Conservation (phyloP, 768 basidiomycete species). For the Lactarius deliciosus region DNA sequence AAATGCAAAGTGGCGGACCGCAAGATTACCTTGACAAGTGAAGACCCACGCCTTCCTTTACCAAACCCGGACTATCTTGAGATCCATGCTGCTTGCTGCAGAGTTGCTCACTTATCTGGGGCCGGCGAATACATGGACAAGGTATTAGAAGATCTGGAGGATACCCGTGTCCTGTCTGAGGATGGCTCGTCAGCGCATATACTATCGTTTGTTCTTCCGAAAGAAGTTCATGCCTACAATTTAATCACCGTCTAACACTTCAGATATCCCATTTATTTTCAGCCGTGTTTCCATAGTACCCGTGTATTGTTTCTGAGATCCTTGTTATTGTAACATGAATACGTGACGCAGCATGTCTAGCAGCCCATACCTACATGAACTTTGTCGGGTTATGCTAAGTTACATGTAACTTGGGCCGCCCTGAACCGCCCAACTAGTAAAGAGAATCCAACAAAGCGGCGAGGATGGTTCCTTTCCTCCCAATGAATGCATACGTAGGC, state of each 20-base stretch:
- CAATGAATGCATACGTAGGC: slow-evolving; percentile 26
- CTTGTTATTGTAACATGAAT: too few relatives aligned
- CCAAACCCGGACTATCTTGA: neutral
- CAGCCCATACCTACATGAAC: too few relatives aligned
- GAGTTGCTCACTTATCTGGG: neutral
- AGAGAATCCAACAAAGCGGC: too few relatives aligned
- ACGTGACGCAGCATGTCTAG: too few relatives aligned
- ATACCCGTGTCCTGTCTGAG: neutral
- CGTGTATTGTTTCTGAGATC: too few relatives aligned
- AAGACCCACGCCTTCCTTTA: neutral
- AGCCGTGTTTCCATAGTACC: too few relatives aligned
- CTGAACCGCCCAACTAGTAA: too few relatives aligned
- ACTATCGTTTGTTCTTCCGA: neutral
- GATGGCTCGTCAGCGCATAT: neutral
- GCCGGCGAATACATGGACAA: neutral
- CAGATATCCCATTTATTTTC: too few relatives aligned
- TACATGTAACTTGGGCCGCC: too few relatives aligned
- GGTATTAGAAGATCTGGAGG: neutral
- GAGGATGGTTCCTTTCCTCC: slow-evolving; percentile 4
- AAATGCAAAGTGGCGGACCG: neutral
- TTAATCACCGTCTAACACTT: too few relatives aligned
- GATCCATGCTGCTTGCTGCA: neutral
- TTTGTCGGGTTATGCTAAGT: too few relatives aligned
- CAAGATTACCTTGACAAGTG: neutral
- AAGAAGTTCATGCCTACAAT: neutral